phyloP scores from a whole-genome alignment of 73 alveolate species.

The Paramecium octaurelia region DNA sequence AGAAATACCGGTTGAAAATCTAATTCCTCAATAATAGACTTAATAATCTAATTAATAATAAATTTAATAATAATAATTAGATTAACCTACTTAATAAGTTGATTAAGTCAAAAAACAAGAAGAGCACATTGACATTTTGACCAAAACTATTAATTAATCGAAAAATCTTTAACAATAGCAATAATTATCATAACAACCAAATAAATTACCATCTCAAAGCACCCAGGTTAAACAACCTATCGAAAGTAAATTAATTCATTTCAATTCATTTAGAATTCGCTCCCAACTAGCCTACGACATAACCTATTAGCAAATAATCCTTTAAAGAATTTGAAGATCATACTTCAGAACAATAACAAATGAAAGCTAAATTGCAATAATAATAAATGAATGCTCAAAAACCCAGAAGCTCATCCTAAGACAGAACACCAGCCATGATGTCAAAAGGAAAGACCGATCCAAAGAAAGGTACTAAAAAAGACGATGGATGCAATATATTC shows the following conservation, averaged over 20 bases:
- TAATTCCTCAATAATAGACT: constrained; percentile 11
- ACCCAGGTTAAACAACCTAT: neutral
- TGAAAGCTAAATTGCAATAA: neutral
- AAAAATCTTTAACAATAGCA: neutral
- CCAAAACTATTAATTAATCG: neutral
- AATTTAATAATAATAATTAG: neutral
- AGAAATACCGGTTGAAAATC: constrained; percentile 50
- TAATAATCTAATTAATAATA: neutral
- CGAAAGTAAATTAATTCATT: neutral
- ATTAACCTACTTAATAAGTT: neutral
- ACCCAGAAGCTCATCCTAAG: constrained; percentile 27
- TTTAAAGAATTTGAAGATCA: constrained; percentile 12
- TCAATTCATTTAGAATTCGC: neutral
- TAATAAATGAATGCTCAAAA: neutral
- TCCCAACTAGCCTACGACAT: neutral
- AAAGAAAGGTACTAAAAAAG: constrained; percentile 43
- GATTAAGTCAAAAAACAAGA: neutral
- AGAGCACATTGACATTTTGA: neutral
- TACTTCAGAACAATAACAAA: neutral
- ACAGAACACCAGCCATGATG: neutral
- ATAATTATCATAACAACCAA: neutral
- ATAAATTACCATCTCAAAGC: neutral
- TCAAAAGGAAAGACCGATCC: neutral
- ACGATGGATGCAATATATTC: constrained; percentile 42
- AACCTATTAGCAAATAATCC: neutral